These are phyloP conservation scores for Ophiostoma piceae DNA, from an alignment of 2,329 filamentous ascomycete genomes.

Conservation along the genomic window DNA sequence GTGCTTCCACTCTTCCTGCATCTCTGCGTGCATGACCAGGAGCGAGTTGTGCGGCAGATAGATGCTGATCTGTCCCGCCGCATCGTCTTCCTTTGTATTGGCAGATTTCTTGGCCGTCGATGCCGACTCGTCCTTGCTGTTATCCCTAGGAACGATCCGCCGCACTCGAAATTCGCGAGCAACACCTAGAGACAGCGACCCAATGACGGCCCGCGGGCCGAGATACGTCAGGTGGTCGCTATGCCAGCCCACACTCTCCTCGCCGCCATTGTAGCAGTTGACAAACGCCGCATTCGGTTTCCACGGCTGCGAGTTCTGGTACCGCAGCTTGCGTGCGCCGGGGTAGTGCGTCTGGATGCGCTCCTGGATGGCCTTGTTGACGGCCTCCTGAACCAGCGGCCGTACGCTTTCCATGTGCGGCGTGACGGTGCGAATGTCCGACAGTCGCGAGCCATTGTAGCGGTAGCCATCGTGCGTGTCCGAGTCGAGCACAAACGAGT, in stretches of 20 bases:
- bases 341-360: conserved; percentile 67
- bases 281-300: conserved; percentile 85
- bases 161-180: conserved; percentile 89
- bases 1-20: conserved; percentile 98
- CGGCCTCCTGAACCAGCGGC: conserved; percentile 62
- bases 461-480: conserved; percentile 55
- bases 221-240: conserved; percentile 90
- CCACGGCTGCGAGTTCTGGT: conserved; percentile 71
- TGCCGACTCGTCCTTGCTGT: conserved; percentile 40
- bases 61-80: conserved; percentile 81
- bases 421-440: conserved; percentile 70
- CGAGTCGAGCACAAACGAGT: conserved; percentile 15
- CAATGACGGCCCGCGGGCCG: conserved; percentile 81
- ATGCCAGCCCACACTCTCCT: conserved; percentile 85
- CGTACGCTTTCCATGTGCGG: conserved; percentile 68
- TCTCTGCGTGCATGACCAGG: conserved; percentile 92
- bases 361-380: conserved; percentile 70
- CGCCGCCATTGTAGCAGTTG: conserved; percentile 82
- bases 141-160: conserved; percentile 58
- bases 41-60: conserved; percentile 93
- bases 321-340: conserved; percentile 64
- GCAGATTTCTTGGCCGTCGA: background rate
- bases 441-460: conserved; percentile 75
- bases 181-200: conserved; percentile 83
- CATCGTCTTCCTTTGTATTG: conserved; percentile 43